Percentiles rank a stretch among this genome's conserved stretches.
These are phyloP conservation scores for Cyclotella baltica DNA, from an alignment of 108 stramenopile genomes.

Conservation along the genomic window DNA sequence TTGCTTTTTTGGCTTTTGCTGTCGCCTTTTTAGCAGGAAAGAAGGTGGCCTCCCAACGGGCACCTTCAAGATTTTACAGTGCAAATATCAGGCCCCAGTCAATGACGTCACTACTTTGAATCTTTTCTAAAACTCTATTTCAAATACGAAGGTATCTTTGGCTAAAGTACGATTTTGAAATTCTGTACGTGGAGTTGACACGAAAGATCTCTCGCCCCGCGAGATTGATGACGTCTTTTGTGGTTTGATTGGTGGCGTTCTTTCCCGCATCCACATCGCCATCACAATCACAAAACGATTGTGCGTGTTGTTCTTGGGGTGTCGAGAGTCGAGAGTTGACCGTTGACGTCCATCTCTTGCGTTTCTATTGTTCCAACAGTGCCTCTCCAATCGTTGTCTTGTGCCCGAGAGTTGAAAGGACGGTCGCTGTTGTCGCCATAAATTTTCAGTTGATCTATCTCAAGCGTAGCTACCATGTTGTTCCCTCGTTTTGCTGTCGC, in stretches of 20 bases:
- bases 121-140: neutral
- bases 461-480: constrained; percentile 16
- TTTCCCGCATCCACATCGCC: too few relatives aligned
- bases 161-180: neutral
- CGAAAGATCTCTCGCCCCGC: neutral
- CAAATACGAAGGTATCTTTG: neutral
- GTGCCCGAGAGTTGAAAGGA: neutral
- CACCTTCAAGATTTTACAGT: too few relatives aligned
- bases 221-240: too few relatives aligned
- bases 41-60: neutral
- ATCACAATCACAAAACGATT: too few relatives aligned
- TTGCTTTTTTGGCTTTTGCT: too few relatives aligned
- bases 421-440: neutral
- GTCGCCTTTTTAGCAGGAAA: neutral
- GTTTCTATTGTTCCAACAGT: neutral
- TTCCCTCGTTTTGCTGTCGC: constrained; percentile 56
- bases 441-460: neutral
- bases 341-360: constrained; percentile 8
- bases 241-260: neutral
- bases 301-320: too few relatives aligned
- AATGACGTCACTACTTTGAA: neutral
- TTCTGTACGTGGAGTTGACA: constrained; percentile 7
- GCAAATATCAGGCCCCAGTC: neutral
- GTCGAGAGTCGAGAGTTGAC: constrained; percentile 17
- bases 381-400: constrained; percentile 5